Evolutionary conservation across 805 yeast species (phyloP), one percentile per base, ranked within the genome.

Genomic region (Candida loeiensis): DNA sequence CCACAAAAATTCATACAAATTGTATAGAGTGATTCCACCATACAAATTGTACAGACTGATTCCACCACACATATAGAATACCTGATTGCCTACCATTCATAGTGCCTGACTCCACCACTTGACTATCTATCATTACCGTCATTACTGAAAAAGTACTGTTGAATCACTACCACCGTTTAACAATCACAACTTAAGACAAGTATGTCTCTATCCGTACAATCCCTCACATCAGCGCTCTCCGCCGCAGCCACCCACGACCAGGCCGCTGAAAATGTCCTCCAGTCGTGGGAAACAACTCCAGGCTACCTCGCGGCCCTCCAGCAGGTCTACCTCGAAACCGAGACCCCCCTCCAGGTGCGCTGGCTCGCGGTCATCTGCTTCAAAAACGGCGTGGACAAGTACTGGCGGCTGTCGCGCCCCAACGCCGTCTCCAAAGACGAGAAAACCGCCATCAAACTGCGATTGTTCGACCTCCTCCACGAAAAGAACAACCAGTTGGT

Each of bases 341-440:
- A 79, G 0, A 50, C 76, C 13, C 74, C 89, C 0, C 60, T 83
- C 21, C 85, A 84, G 43, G 66, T 79, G 6, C 69, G 98, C 52
- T 89, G 96, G 95, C 65, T 90, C 18, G 89, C 95, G 0, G 73
- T 88, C 1, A 91, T 91, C 30, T 85, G 84, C 47, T 79, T 91
- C 61, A 91, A 93, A 55, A 91, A 91, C 59, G 95, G 95, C 1
- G 69, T 88, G 15, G 95, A 87, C 13, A 79, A 76, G 54, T 79
- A 78, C 53, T 91, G 99, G 98, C 70, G 96, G 43, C 68, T 82
- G 1, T 70, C 87, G 0, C 69, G 86, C 14, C 63, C 70, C 24
- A 64, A 76, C 53, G 66, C 71, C 16, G 71, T 71, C 17, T 48
- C 72, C 2, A 74, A 72, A 34, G 87, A 83, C 13, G 97, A 89